phyloP scores from a whole-genome alignment of 306 rosid genomes.

The Trichosanthes cucumerina region DNA sequence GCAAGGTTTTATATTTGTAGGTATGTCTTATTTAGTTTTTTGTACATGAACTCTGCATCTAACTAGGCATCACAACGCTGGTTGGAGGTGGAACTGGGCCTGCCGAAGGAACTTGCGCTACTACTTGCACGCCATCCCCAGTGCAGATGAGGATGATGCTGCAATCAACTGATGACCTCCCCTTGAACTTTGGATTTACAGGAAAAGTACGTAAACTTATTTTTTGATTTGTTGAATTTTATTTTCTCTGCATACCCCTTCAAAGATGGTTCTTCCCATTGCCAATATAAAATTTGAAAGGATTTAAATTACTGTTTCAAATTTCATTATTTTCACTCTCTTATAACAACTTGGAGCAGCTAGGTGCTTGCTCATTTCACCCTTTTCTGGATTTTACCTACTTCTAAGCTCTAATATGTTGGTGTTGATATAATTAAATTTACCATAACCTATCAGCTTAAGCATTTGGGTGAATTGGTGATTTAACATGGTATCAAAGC shows the following conservation, averaged over 20 bases:
- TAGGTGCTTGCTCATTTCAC: background rate
- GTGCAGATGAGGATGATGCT: slow-evolving; percentile 74
- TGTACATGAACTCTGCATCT: slow-evolving; percentile 13
- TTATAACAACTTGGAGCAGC: background rate
- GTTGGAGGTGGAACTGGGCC: slow-evolving; percentile 99
- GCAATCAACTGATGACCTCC: slow-evolving; percentile 77
- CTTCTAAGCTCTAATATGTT: background rate
- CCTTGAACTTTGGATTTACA: slow-evolving; percentile 84
- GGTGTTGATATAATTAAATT: no score
- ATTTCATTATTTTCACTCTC: background rate
- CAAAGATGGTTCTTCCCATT: background rate
- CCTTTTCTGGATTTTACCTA: background rate
- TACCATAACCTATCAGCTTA: no score
- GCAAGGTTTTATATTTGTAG: background rate
- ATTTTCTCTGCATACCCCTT: background rate
- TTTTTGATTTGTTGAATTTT: background rate
- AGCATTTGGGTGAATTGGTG: no score
- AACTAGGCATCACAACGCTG: slow-evolving; percentile 71
- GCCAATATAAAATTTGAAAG: background rate
- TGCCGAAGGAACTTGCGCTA: slow-evolving; percentile 80
- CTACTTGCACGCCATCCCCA: slow-evolving; percentile 90
- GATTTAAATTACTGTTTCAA: background rate
- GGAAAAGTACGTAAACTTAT: slow-evolving; percentile 52
- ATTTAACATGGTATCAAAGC: no score
- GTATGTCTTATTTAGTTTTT: background rate